Conservation (phyloP, 768 basidiomycete species). For the Pleurotus tuber-regium region DNA sequence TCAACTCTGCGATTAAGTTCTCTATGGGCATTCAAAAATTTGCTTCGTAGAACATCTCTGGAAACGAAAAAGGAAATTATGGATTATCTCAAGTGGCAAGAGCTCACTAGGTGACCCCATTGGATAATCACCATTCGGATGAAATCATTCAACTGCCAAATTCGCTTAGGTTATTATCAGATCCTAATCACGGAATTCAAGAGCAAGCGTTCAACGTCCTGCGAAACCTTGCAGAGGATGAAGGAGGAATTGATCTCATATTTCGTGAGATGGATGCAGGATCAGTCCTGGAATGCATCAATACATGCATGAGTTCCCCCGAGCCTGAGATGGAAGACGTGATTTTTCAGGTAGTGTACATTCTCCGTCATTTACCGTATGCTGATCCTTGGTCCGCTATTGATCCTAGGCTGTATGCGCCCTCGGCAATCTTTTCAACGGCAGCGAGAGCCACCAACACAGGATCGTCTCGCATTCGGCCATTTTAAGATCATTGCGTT, state of each 20-base stretch:
- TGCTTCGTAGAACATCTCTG: conserved; percentile 62
- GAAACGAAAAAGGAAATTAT: conserved; percentile 67
- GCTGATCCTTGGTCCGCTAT: conserved; percentile 1
- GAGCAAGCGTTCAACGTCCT: conserved; percentile 72
- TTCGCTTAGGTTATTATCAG: conserved; percentile 50
- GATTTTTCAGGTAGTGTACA: conserved; percentile 42
- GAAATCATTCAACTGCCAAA: too few species aligned
- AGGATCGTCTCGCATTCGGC: conserved; percentile 48
- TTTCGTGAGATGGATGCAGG: conserved; percentile 51
- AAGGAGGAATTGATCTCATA: conserved; percentile 61
- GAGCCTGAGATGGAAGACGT: conserved; percentile 42
- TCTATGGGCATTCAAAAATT: conserved; percentile 87
- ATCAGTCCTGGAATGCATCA: conserved; percentile 43
- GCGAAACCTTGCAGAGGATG: conserved; percentile 64
- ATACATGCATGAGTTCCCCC: conserved; percentile 45
- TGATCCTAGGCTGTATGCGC: conserved; percentile 46
- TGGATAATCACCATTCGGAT: background rate
- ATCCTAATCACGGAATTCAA: conserved; percentile 52
- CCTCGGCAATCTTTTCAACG: conserved; percentile 71
- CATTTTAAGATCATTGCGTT: conserved; percentile 53
- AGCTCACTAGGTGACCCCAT: conserved; percentile 45
- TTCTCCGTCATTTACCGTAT: conserved; percentile 4
- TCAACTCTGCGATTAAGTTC: conserved; percentile 62
- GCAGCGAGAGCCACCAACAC: conserved; percentile 45
- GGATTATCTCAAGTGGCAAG: conserved; percentile 63